Conservation (phyloP, 176 grass and related monocot genomes). For the Saccharum officinarum region DNA sequence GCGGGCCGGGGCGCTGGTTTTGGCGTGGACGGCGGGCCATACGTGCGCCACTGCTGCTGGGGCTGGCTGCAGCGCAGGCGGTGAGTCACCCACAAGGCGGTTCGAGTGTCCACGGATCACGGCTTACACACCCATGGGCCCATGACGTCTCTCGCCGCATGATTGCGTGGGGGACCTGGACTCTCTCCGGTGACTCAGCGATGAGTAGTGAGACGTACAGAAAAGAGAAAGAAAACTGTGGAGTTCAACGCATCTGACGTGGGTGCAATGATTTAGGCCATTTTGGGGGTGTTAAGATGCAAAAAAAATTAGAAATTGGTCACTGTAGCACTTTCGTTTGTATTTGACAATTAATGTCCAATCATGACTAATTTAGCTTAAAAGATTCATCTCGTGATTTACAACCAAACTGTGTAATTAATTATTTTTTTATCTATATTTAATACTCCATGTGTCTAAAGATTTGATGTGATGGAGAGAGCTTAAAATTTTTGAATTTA, state of each 20-base stretch:
- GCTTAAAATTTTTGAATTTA: no score
- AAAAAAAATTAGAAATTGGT: no score
- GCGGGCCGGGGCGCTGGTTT: background rate
- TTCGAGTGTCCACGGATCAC: background rate
- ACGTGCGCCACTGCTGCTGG: background rate
- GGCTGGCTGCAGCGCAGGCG: background rate
- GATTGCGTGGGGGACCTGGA: background rate
- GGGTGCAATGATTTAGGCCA: background rate
- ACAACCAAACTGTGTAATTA: no score
- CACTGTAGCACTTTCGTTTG: no score
- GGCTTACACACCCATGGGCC: no score
- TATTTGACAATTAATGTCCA: no score
- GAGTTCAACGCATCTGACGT: slow-evolving; percentile 4
- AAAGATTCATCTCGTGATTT: no score
- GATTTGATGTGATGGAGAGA: no score
- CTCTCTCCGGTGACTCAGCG: slow-evolving; percentile 28
- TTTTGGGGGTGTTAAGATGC: background rate
- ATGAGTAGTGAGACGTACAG: background rate
- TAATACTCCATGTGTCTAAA: no score
- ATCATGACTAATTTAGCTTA: no score
- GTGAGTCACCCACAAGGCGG: background rate
- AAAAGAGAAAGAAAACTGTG: background rate
- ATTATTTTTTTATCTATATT: no score
- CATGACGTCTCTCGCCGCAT: background rate
- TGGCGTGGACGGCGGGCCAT: background rate